Evolutionary conservation across 1,284 basidiomycete species (phyloP).

Genomic region (Somion occarium): DNA sequence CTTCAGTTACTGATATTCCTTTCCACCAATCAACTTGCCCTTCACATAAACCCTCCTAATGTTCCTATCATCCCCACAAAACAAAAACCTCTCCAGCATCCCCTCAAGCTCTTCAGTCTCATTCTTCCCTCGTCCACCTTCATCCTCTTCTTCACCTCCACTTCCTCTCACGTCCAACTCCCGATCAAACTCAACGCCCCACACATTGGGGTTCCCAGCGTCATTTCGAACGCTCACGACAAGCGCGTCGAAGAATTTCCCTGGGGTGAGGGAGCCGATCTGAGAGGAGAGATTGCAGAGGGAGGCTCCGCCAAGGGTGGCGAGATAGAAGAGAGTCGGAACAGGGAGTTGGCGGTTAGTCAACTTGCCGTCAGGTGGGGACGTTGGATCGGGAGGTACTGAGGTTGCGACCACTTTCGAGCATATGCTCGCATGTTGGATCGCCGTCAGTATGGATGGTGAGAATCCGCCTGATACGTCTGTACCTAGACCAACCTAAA

Average conservation of each 20-base stretch:
- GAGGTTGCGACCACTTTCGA: slow-evolving; percentile 63
- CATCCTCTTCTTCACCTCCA: slow-evolving; percentile 10
- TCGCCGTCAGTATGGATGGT: slow-evolving; percentile 77
- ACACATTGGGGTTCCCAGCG: slow-evolving; percentile 58
- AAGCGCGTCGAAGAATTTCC: slow-evolving; percentile 91
- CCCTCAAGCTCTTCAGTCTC: slow-evolving; percentile 36
- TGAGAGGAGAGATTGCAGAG: slow-evolving; percentile 70
- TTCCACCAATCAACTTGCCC: slow-evolving; percentile 75
- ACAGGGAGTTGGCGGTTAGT: slow-evolving; percentile 64
- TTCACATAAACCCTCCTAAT: slow-evolving; percentile 83
- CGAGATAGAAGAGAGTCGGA: slow-evolving; percentile 81
- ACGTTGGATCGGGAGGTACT: slow-evolving; percentile 27
- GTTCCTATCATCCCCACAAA: slow-evolving; percentile 87
- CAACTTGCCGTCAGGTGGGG: slow-evolving; percentile 34
- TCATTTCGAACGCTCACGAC: slow-evolving; percentile 51
- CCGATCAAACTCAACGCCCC: slow-evolving; percentile 41
- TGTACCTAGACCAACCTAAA: slow-evolving; percentile 82
- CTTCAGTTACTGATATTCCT: slow-evolving; percentile 22
- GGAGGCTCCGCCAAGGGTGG: slow-evolving; percentile 88
- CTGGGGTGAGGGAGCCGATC: slow-evolving; percentile 77
- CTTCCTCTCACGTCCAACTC: slow-evolving; percentile 23
- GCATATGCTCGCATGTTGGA: slow-evolving; percentile 81
- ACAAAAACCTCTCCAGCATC: slow-evolving; percentile 71
- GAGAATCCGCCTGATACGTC: slow-evolving; percentile 91
- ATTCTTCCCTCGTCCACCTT: slow-evolving; percentile 15